Percentiles rank a stretch among this genome's conserved stretches.
These are phyloP conservation scores for Erythrobasidium yunnanense DNA, from an alignment of 768 basidiomycete species.

Conservation along the genomic window DNA sequence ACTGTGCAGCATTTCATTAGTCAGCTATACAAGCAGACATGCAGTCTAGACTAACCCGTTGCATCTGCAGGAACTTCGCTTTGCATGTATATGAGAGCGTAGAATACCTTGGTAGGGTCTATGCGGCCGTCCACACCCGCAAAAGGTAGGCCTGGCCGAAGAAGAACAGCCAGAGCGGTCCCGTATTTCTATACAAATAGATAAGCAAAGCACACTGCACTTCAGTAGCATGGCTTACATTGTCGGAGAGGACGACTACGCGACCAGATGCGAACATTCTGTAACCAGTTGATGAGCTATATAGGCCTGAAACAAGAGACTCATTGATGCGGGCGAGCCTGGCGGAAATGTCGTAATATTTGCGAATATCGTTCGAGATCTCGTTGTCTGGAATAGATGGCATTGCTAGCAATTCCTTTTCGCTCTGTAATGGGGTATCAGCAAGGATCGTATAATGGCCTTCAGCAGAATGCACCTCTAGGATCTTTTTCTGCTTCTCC, in stretches of 20 bases:
- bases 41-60: not conserved
- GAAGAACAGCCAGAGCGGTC: conserved; percentile 32
- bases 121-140: conserved; percentile 26
- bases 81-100: conserved; percentile 33
- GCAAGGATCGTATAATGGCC: conserved; percentile 27
- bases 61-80: not conserved
- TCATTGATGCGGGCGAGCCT: conserved; percentile 57
- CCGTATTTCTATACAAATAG: conserved; percentile 31
- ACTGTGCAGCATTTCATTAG: not conserved
- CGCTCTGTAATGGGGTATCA: conserved; percentile 21
- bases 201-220: too few relatives aligned
- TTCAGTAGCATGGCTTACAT: conserved; percentile 51
- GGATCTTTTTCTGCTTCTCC: conserved; percentile 79
- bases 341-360: conserved; percentile 61
- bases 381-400: conserved; percentile 28
- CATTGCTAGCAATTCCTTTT: conserved; percentile 32
- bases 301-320: conserved; percentile 53
- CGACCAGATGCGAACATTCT: conserved; percentile 64
- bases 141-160: conserved; percentile 31
- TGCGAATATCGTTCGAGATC: conserved; percentile 51
- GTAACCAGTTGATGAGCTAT: conserved; percentile 53
- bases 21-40: not conserved
- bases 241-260: conserved; percentile 69
- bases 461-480: conserved; percentile 62
- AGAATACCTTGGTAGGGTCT: conserved; percentile 33